These are phyloP conservation scores for Tulasnella sp. DNA, from an alignment of 768 basidiomycete genomes.

Conservation along the genomic window DNA sequence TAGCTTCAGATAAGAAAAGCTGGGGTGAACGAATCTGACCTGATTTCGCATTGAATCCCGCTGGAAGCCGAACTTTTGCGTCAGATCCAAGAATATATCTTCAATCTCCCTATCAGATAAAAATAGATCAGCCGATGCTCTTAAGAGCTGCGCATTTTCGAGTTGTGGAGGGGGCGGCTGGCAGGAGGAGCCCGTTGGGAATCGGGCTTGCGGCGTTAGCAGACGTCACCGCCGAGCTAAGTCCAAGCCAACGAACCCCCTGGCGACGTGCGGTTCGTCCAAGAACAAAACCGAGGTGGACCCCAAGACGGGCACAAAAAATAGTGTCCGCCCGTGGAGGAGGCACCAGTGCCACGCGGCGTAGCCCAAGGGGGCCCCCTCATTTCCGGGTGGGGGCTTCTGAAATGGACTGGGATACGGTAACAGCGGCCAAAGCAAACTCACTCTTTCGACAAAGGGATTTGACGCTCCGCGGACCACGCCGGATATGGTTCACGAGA, in stretches of 20 bases:
- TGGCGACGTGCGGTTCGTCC: neutral
- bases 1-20: neutral
- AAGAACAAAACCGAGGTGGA: neutral
- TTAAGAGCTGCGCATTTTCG: neutral
- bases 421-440: constrained; percentile 1
- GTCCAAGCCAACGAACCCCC: neutral
- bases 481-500: constrained; percentile 83
- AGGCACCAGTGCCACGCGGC: neutral
- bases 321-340: neutral
- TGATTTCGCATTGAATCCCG: constrained; percentile 92
- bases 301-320: neutral
- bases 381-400: neutral
- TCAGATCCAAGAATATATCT: constrained; percentile 92
- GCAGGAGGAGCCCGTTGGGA: constrained; percentile 18
- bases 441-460: constrained; percentile 89
- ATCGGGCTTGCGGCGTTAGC: neutral
- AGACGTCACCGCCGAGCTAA: neutral
- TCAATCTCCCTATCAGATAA: constrained; percentile 58
- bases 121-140: neutral
- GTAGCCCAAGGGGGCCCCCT: neutral
- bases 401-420: neutral
- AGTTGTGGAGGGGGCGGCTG: constrained; percentile 18
- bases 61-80: constrained; percentile 99
- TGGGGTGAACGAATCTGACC: constrained; percentile 31
- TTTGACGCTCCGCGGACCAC: constrained; percentile 84